phyloP scores from a whole-genome alignment of 345 rosid genomes.

The Passiflora organensis region DNA sequence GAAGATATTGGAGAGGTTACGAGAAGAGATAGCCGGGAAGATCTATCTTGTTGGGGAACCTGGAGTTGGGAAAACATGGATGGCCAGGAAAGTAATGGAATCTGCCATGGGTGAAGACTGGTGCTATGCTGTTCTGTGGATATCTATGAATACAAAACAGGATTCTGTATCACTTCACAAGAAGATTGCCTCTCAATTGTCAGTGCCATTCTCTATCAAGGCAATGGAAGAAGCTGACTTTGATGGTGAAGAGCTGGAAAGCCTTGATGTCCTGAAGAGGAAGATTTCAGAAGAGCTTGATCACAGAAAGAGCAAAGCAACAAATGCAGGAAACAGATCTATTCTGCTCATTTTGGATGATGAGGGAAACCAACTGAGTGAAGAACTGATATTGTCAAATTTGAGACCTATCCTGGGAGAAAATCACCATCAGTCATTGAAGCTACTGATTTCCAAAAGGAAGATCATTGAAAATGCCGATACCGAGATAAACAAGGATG shows the following conservation, averaged over 20 bases:
- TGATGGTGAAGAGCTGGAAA: constrained; percentile 12
- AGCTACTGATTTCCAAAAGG: constrained; percentile 24
- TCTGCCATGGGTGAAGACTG: not conserved
- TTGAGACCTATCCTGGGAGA: not conserved
- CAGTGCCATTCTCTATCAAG: constrained; percentile 18
- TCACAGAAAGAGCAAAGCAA: not conserved
- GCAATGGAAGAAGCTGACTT: constrained; percentile 24
- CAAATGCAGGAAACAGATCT: not conserved
- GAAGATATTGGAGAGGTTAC: not conserved
- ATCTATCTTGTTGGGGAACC: constrained; percentile 25
- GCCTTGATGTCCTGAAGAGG: not conserved
- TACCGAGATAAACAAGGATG: not conserved
- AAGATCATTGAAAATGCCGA: not conserved
- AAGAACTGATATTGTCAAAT: not conserved
- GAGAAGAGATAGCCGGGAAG: not conserved
- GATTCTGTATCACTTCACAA: constrained; percentile 17
- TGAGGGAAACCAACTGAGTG: constrained; percentile 16
- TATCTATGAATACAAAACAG: constrained; percentile 22
- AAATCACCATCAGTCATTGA: not conserved
- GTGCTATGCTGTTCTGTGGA: constrained; percentile 28
- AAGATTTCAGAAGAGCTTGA: not conserved
- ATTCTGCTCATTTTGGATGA: constrained; percentile 46
- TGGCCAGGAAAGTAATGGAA: constrained; percentile 25
- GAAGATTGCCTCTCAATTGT: constrained; percentile 38
- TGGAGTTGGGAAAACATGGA: constrained; percentile 52